Conservation (phyloP, 2,329 filamentous ascomycete species). For the Aciculosporium take region DNA sequence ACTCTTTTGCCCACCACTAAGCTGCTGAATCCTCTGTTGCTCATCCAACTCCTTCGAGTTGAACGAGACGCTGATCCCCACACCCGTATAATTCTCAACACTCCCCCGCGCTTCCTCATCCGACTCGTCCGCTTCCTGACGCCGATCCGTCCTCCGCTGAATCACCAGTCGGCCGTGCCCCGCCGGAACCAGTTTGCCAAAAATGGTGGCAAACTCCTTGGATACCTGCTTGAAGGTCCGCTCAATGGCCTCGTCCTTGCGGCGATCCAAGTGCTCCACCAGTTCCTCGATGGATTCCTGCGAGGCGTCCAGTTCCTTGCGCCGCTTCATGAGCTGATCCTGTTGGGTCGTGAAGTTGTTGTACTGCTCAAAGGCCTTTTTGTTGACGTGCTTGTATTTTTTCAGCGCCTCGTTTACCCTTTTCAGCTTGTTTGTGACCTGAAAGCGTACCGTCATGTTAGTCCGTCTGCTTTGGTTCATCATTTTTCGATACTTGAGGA, state of each 20-base stretch:
- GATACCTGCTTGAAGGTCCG: conserved; percentile 97
- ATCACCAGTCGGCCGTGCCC: conserved; percentile 87
- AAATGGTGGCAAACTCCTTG: conserved; percentile 81
- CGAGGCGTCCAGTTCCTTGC: conserved; percentile 74
- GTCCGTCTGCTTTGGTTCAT: neutral
- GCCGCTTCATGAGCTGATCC: conserved; percentile 69
- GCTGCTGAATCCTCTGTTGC: conserved; percentile 92
- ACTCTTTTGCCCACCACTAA: conserved; percentile 97
- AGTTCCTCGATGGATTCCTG: conserved; percentile 83
- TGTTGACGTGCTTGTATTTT: conserved; percentile 97
- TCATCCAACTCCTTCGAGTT: conserved; percentile 93
- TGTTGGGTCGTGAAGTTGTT: conserved; percentile 91
- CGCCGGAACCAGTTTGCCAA: conserved; percentile 87
- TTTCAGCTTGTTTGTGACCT: conserved; percentile 58
- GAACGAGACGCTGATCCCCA: conserved; percentile 95
- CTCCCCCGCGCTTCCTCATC: conserved; percentile 53
- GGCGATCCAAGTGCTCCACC: conserved; percentile 80
- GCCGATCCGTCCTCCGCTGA: conserved; percentile 71
- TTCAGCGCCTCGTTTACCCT: conserved; percentile 88
- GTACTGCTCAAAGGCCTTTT: conserved; percentile 98
- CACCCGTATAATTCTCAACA: conserved; percentile 91
- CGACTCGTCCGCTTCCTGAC: conserved; percentile 44
- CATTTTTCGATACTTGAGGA: neutral
- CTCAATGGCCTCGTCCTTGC: conserved; percentile 96
- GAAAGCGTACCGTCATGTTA: conserved; percentile 8